Base-by-base conservation (phyloP, 495 filamentous ascomycete genomes). In the Mycothermus thermophilus region DNA sequence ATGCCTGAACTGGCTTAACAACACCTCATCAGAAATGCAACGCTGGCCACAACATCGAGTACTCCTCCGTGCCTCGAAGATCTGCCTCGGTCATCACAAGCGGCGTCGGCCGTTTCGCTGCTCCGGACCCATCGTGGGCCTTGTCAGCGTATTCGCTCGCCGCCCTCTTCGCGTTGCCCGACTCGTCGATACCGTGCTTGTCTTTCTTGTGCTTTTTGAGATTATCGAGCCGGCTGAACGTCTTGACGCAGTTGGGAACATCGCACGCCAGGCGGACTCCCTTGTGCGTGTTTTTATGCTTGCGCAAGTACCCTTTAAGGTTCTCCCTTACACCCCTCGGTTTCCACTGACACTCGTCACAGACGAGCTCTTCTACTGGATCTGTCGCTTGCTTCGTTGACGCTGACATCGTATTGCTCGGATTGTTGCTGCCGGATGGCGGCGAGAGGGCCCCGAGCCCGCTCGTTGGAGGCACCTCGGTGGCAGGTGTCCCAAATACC, bases 161-260 rank as follows among this genome's bases (percentile, higher is more conserved):
- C 7, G 39, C 36, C 14, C 43, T 38, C 24, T 52, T 55, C n/a
- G 38, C 31, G 12, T 40, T 40, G 21, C 29, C 40, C 1, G 31
- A 21, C 11, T 56, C 54, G 8, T 58, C 54, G 27, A 57, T 51
- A 10, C 49, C 47, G 29, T 58, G 55, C 38, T 58, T 58, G 10
- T 58, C 62, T 38, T 48, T 52, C 15, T 48, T 50, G 33, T 66
- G 62, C 12, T 58, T 55, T 23, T 59, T 57, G 7, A 63, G 46
- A 33, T 66, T 66, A 31, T 66, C 62, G 5, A 52, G 46, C 5
- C 62, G 51, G 19, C 58, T 63, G 38, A 66, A 66, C 6, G 40
- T 53, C 36, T 52, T 63, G 7, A 46, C 47, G 27, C 62, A 66
- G 14, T 41, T 45, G 4, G 28, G 24, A 11, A 51, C 45, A 32